phyloP scores from a whole-genome alignment of 352 stramenopile genomes.

The Pythium aphanidermatum region DNA sequence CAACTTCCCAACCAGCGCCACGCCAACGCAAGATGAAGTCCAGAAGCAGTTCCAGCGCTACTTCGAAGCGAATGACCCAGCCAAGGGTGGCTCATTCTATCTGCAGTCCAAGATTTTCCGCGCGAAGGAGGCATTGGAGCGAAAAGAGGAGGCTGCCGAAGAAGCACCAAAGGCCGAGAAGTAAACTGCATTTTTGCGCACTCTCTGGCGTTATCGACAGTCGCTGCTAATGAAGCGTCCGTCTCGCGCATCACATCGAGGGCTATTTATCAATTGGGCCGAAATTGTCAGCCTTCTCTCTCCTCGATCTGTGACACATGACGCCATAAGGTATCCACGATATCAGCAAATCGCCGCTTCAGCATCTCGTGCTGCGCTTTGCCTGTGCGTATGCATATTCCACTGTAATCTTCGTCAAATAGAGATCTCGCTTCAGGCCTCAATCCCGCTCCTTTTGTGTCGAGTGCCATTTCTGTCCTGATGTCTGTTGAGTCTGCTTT shows the following conservation, averaged over 20 bases:
- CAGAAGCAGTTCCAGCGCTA: constrained; percentile 85
- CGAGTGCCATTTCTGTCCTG: too few species aligned
- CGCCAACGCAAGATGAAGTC: constrained; percentile 50
- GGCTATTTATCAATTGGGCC: constrained; percentile 25
- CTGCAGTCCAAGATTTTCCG: constrained; percentile 91
- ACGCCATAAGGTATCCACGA: too few species aligned
- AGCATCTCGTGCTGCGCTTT: too few species aligned
- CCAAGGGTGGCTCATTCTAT: constrained; percentile 90
- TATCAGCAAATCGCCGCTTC: too few species aligned
- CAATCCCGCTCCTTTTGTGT: too few species aligned
- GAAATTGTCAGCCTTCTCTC: constrained; percentile 21
- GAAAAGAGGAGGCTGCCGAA: constrained; percentile 25
- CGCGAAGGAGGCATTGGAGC: constrained; percentile 83
- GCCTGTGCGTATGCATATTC: too few species aligned
- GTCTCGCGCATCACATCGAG: constrained; percentile 6
- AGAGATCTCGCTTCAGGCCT: too few species aligned
- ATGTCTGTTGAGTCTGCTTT: too few species aligned
- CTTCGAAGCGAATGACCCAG: constrained; percentile 86
- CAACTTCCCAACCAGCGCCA: constrained; percentile 59
- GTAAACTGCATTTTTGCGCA: not conserved
- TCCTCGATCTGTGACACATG: constrained; percentile 21
- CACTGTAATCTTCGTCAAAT: too few species aligned
- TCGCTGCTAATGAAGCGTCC: not conserved
- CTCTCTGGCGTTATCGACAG: not conserved
- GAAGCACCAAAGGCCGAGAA: constrained; percentile 18